phyloP scores from a whole-genome alignment of 108 stramenopile genomes.

The Fragilaria radians region DNA sequence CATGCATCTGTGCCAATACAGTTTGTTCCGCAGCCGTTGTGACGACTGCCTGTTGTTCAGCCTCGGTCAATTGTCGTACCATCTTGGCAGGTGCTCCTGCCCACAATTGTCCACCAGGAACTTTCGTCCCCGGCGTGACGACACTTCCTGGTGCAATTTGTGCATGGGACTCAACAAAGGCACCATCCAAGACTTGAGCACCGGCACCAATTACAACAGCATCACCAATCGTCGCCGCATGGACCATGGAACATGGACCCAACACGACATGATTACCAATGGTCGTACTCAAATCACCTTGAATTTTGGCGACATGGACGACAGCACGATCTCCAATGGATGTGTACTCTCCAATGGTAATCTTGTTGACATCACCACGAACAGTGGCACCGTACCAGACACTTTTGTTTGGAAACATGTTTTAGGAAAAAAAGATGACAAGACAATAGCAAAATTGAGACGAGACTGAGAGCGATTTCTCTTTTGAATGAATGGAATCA shows the following conservation, averaged over 20 bases:
- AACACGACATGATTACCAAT: conserved; percentile 88
- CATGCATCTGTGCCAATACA: conserved; percentile 65
- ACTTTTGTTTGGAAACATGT: conserved; percentile 18
- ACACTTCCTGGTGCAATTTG: conserved; percentile 78
- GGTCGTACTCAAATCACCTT: conserved; percentile 76
- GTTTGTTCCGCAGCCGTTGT: conserved; percentile 38
- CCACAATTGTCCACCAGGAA: conserved; percentile 85
- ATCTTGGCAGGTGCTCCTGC: conserved; percentile 88
- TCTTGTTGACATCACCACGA: conserved; percentile 76
- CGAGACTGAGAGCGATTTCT: background rate
- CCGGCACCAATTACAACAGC: conserved; percentile 68
- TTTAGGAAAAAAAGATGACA: background rate
- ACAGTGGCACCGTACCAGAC: conserved; percentile 88
- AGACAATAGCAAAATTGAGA: background rate
- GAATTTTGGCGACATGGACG: conserved; percentile 92
- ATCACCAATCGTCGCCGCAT: conserved; percentile 87
- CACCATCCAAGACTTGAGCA: conserved; percentile 90
- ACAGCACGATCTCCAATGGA: conserved; percentile 88
- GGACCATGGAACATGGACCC: conserved; percentile 77
- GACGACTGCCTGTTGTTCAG: conserved; percentile 48
- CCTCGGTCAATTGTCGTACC: conserved; percentile 71
- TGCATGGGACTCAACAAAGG: conserved; percentile 66
- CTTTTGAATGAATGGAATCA: too few relatives aligned
- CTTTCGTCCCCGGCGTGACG: conserved; percentile 70
- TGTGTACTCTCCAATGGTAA: conserved; percentile 76